Percentiles rank a stretch among this genome's conserved stretches.
Evolutionary conservation across 371 early-diverging fungal genomes (phyloP).

Genomic region (Amoeboaphelidium protococcarum): DNA sequence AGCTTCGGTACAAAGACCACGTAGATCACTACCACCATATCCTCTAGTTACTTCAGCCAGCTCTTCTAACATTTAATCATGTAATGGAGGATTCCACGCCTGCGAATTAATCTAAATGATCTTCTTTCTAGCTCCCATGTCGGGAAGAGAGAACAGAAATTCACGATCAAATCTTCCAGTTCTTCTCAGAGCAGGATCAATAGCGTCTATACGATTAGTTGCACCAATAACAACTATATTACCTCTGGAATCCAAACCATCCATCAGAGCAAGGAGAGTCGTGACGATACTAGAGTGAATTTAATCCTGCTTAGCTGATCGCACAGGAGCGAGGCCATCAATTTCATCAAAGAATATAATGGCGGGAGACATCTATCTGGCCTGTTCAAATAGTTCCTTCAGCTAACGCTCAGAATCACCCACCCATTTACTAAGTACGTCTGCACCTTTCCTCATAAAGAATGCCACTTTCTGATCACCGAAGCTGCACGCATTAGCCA

Average conservation of each 20-base stretch:
- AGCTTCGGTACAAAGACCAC: conserved; percentile 46
- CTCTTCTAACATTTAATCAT: conserved; percentile 9
- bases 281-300: conserved; percentile 35
- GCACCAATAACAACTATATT: conserved; percentile 41
- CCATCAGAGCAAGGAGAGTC: conserved; percentile 35
- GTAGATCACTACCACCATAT: conserved; percentile 29
- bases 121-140: conserved; percentile 13
- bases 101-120: conserved; percentile 16
- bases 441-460: conserved; percentile 46
- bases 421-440: conserved; percentile 49
- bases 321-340: conserved; percentile 31
- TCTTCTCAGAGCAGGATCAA: conserved; percentile 35
- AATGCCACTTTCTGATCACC: conserved; percentile 32
- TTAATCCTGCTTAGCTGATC: conserved; percentile 29
- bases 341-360: conserved; percentile 40
- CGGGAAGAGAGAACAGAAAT: conserved; percentile 27
- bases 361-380: conserved; percentile 20
- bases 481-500: conserved; percentile 32
- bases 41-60: conserved; percentile 16
- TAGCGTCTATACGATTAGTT: conserved; percentile 24
- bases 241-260: conserved; percentile 36
- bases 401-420: conserved; percentile 49
- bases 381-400: conserved; percentile 31
- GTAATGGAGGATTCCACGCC: conserved; percentile 13
- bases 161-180: conserved; percentile 41